Base-by-base conservation (phyloP, 2,329 filamentous ascomycete genomes). In the Dryadomyces sulphureus region DNA sequence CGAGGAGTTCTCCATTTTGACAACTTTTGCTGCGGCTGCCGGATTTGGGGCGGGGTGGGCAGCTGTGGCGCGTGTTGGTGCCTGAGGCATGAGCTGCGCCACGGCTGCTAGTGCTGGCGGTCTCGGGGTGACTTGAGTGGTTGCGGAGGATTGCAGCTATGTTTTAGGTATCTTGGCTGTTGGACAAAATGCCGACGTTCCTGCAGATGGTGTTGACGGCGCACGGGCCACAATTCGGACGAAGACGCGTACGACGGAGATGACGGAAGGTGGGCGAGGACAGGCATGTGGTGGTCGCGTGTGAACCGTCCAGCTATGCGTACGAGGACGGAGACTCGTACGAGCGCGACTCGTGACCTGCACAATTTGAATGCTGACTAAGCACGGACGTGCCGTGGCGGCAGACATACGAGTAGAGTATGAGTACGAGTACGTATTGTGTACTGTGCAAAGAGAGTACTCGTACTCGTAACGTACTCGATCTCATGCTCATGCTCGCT, bases 211-310 rank as follows among this genome's bases (percentile, higher is more conserved):
- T 9, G 16, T 42, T 20, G 27, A 35, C 21, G 41, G 27, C 41
- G 41, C 41, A 42, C 41, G 27, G 41, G 17, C 41, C 27, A 42
- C 27, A n/a, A n/a, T n/a, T n/a, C n/a, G n/a, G n/a, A n/a, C n/a
- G n/a, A n/a, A n/a, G n/a, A n/a, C n/a, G n/a, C n/a, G n/a, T n/a
- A n/a, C n/a, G n/a, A n/a, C n/a, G n/a, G n/a, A n/a, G n/a, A n/a
- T n/a, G n/a, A n/a, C n/a, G n/a, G n/a, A n/a, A n/a, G n/a, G n/a
- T n/a, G n/a, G n/a, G n/a, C n/a, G n/a, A n/a, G n/a, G n/a, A n/a
- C n/a, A n/a, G n/a, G n/a, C n/a, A n/a, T n/a, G n/a, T n/a, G n/a
- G n/a, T n/a, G n/a, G n/a, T n/a, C n/a, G n/a, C n/a, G n/a, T n/a
- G n/a, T n/a, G n/a, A n/a, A n/a, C n/a, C n/a, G n/a, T n/a, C n/a